Evolutionary conservation across 208 protist species (phyloP), one percentile per base, ranked within the genome.

Genomic region (Zelonia costaricensis): DNA sequence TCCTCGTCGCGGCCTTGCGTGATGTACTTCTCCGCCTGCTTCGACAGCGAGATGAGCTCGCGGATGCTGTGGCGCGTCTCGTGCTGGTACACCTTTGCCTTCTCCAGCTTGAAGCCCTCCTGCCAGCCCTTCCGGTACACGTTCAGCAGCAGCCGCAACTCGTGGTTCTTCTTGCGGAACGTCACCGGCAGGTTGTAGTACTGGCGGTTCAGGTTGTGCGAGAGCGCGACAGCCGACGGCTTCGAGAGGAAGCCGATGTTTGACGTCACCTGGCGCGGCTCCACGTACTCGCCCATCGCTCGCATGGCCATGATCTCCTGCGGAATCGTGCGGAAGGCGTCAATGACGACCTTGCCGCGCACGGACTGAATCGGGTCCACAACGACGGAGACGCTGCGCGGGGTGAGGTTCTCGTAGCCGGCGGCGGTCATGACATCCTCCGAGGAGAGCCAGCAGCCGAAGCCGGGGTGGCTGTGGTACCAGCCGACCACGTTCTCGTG

Each of bases 401-500:
- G 86, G 45, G 99, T 98, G 38, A 99, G 78, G 45, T 95, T 84
- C 78, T 99, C 99, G 74, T 99, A 99, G 53, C 78, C 83, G 25
- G 73, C 85, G 60, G 99, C 99, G 25, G 99, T 99, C 77, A 99
- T 99, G 27, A 99, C 94, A 89, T 99, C 99, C 53, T 99, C 98
- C 42, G 95, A 94, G 27, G 98, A 99, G 8, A 99, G 94, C 99
- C 99, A 99, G 88, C 98, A 99, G 20, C 99, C 99, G 78, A 99
- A 99, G 28, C 99, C 99, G 16, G 99, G 99, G 77, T 99, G 99
- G 56, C 96, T 99, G 76, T 99, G 99, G 84, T 99, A 99, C 99
- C 99, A 99, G 12, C 99, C 99, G 23, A 99, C 99, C 39, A 99
- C 98, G 65, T 99, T 99, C 74, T 99, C 99, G 40, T 95, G 88